Base-by-base conservation (phyloP, 2,329 filamentous ascomycete species). In the Ophiosphaerella herpotricha region DNA sequence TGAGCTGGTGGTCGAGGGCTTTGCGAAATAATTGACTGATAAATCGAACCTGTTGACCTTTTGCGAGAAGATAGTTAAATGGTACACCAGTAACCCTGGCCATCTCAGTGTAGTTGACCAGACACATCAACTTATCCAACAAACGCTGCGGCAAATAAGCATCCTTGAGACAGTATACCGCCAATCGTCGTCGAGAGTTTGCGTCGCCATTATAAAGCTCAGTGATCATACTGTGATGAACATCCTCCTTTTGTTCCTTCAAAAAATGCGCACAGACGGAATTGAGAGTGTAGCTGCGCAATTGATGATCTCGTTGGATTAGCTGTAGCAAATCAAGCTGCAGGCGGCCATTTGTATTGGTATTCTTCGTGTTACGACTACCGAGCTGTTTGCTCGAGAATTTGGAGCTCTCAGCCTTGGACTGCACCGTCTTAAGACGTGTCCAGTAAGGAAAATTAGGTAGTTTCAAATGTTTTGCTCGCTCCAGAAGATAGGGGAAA, bases 71-170 rank as follows among this genome's bases (percentile, higher is more conserved):
- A 68, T 88, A 96, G 70, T 96, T 97, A 80, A 99, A 99, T 0
- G 94, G 94, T 4, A 99, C 93, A 63, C 94, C 94, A 23, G 95
- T 99, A 75, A 99, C 94, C 84, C 94, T 94, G 50, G 94, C 93
- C 94, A 99, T 99, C 76, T 99, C 94, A 0, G 94, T 97, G 68
- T 97, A 97, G 72, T 99, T 99, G 75, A 96, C 89, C n/a, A 99
- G 80, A 75, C 94, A 97, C 69, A 96, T 97, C 23, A 99, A 80
- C 74, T 99, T 99, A 70, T 99, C 94, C 86, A 99, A 92, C 43
- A 99, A 75, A 52, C 95, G 80, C 68, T 97, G 92, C 1, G 94
- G 94, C 3, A 99, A 80, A 66, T 96, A 99, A 0, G 94, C 94
- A 77, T 99, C 95, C 75, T 99, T 99, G 59, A 99, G 76, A 75